These are phyloP conservation scores for Grigorovia jiainica DNA, from an alignment of 805 yeast genomes.

Conservation along the genomic window DNA sequence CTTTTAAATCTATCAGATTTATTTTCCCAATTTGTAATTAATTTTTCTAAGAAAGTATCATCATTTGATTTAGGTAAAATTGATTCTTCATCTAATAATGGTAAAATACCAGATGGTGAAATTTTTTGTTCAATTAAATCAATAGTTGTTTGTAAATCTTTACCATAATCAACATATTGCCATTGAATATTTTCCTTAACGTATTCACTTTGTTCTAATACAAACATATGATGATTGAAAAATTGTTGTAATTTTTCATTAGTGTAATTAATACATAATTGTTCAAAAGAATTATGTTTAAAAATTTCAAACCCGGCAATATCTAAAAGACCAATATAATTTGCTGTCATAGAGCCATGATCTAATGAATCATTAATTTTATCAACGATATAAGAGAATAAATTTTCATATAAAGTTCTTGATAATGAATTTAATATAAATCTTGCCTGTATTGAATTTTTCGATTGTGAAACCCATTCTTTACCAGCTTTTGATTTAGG, in stretches of 20 bases:
- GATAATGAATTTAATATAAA: slow-evolving; percentile 80
- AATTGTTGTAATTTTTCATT: slow-evolving; percentile 96
- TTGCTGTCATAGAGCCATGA: slow-evolving; percentile 33
- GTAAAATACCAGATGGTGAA: slow-evolving; percentile 70
- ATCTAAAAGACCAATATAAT: slow-evolving; percentile 90
- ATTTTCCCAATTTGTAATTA: slow-evolving; percentile 54
- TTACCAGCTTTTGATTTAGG: slow-evolving; percentile 89
- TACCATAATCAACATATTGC: slow-evolving; percentile 94
- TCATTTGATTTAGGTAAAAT: slow-evolving; percentile 89
- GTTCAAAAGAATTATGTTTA: slow-evolving; percentile 89
- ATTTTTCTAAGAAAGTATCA: slow-evolving; percentile 68
- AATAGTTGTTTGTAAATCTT: slow-evolving; percentile 88
- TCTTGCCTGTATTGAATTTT: slow-evolving; percentile 70
- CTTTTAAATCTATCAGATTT: slow-evolving; percentile 53
- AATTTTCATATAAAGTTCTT: slow-evolving; percentile 73
- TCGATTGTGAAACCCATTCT: slow-evolving; percentile 73
- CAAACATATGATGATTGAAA: slow-evolving; percentile 95
- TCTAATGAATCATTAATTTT: slow-evolving; percentile 64
- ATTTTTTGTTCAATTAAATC: slow-evolving; percentile 70
- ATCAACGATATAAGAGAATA: slow-evolving; percentile 69
- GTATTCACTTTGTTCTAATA: slow-evolving; percentile 93
- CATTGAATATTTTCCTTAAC: slow-evolving; percentile 88
- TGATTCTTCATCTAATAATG: slow-evolving; percentile 89
- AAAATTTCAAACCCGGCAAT: slow-evolving; percentile 97
- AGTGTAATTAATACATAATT: slow-evolving; percentile 93